These are phyloP conservation scores for Chiua virens DNA, from an alignment of 768 basidiomycete genomes.

Conservation along the genomic window DNA sequence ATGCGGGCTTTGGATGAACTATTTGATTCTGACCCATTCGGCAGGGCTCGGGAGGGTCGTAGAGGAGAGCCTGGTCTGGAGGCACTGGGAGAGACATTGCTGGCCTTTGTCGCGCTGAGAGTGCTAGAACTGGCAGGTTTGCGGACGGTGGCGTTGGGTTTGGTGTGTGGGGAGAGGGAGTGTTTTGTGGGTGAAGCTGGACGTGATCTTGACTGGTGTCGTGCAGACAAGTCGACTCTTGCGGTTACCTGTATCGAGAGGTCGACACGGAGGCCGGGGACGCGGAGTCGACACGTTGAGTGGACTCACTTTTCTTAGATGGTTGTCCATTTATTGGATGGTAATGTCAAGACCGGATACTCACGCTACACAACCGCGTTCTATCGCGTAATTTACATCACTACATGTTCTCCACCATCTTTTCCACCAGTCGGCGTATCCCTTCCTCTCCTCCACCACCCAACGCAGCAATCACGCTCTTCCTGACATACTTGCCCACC, in stretches of 20 bases:
- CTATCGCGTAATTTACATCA: neutral
- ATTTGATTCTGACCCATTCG: constrained; percentile 30
- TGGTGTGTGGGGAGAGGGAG: constrained; percentile 34
- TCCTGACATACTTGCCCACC: constrained; percentile 89
- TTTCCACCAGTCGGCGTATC: constrained; percentile 52
- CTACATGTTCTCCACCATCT: constrained; percentile 46
- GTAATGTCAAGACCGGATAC: too few species aligned
- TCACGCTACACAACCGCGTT: too few species aligned
- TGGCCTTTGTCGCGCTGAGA: constrained; percentile 10
- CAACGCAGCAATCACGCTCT: constrained; percentile 72
- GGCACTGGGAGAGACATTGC: constrained; percentile 38
- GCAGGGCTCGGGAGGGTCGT: constrained; percentile 36
- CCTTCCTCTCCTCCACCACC: constrained; percentile 52
- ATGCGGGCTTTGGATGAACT: constrained; percentile 28
- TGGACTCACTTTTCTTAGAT: constrained; percentile 46
- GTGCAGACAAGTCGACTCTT: constrained; percentile 42
- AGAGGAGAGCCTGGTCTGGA: constrained; percentile 41
- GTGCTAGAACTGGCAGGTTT: constrained; percentile 26
- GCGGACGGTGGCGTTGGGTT: constrained; percentile 47
- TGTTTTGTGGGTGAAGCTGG: constrained; percentile 51
- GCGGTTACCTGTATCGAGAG: constrained; percentile 48
- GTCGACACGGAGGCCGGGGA: constrained; percentile 6
- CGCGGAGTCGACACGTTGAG: neutral
- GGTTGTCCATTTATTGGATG: constrained; percentile 35
- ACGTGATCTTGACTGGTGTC: constrained; percentile 34